Evolutionary conservation across 2,329 filamentous ascomycete species (phyloP).

Genomic region (Hymenotorrendiella dingleyae): DNA sequence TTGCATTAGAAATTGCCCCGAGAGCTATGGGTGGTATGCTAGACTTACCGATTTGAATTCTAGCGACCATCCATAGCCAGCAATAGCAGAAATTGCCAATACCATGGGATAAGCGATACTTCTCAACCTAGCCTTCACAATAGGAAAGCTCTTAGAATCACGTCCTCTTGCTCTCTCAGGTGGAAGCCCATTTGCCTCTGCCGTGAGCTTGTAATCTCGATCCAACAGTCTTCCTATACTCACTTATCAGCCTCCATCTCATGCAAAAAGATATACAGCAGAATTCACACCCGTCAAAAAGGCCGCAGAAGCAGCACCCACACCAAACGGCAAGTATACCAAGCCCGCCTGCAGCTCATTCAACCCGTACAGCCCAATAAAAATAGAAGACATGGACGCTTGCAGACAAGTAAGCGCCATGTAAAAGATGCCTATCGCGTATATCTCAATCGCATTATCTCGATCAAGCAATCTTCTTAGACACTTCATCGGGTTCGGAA

Average conservation of each 20-base stretch:
- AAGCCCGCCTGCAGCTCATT: slow-evolving; percentile 25
- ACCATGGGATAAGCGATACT: slow-evolving; percentile 5
- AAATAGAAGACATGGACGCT: slow-evolving; percentile 40
- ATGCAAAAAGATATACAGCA: no score
- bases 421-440: slow-evolving; percentile 38
- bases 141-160: slow-evolving; percentile 7
- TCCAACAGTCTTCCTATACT: slow-evolving; percentile 3
- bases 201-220: slow-evolving; percentile 4
- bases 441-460: slow-evolving; percentile 33
- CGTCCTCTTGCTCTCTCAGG: not conserved
- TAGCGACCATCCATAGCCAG: slow-evolving; percentile 9
- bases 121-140: slow-evolving; percentile 7
- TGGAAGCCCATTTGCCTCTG: not conserved
- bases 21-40: not conserved
- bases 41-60: slow-evolving; percentile 1
- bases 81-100: not conserved
- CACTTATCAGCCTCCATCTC: no score
- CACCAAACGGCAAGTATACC: slow-evolving; percentile 18
- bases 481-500: slow-evolving; percentile 35
- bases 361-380: slow-evolving; percentile 40
- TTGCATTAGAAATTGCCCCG: not conserved
- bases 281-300: no score
- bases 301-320: no score
- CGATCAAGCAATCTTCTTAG: slow-evolving; percentile 33
- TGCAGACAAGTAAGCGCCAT: slow-evolving; percentile 42